These are phyloP conservation scores for Mortierella sp. DNA, from an alignment of 371 early-diverging fungal genomes.

Conservation along the genomic window DNA sequence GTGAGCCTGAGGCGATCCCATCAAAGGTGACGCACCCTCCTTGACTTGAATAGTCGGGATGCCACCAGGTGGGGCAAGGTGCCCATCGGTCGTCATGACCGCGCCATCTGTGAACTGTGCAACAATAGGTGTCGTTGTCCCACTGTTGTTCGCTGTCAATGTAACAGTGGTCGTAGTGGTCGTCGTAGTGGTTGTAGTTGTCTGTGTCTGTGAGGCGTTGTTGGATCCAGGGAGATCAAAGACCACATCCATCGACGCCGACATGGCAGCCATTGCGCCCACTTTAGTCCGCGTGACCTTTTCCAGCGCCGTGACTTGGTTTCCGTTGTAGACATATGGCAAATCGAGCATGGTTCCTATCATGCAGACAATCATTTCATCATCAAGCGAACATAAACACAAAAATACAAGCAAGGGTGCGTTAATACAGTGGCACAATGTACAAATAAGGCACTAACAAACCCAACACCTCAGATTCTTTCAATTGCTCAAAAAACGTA, in stretches of 20 bases:
- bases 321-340: conserved; percentile 63
- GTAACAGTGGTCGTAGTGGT: conserved; percentile 42
- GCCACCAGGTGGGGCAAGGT: conserved; percentile 24
- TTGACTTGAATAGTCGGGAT: conserved; percentile 25
- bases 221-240: conserved; percentile 40
- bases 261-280: conserved; percentile 58
- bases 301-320: conserved; percentile 51
- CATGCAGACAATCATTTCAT: background rate
- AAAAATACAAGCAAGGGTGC: no score
- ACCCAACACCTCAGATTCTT: no score
- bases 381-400: background rate
- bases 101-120: conserved; percentile 28
- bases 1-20: conserved; percentile 19
- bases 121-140: conserved; percentile 14
- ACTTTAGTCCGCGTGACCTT: conserved; percentile 41
- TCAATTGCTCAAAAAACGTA: conserved; percentile 8
- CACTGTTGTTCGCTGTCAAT: conserved; percentile 17
- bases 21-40: conserved; percentile 25
- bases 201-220: conserved; percentile 30
- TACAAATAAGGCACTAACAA: background rate
- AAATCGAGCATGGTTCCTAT: conserved; percentile 67
- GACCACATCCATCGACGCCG: conserved; percentile 27
- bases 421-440: no score
- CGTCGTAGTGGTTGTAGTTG: conserved; percentile 44
- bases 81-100: conserved; percentile 17